Evolutionary conservation across 2,329 filamentous ascomycete species (phyloP).

Genomic region (Colletotrichum sp.): DNA sequence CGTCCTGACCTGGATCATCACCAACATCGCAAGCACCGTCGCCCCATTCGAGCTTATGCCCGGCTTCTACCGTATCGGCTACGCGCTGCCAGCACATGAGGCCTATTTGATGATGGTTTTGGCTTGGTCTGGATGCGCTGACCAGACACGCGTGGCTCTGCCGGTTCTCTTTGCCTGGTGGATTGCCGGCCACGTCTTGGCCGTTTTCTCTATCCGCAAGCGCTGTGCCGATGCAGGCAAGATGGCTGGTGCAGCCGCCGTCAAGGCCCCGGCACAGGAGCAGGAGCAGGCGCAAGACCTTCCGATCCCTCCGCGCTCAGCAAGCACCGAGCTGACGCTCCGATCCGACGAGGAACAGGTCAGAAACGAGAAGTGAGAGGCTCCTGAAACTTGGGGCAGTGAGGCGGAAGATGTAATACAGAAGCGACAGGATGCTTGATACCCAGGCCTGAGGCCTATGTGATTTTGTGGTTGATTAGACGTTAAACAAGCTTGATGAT

Average conservation of each 20-base stretch:
- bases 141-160: constrained; percentile 40
- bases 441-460: background rate
- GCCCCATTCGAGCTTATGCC: constrained; percentile 41
- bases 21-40: constrained; percentile 41
- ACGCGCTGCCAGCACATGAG: constrained; percentile 39
- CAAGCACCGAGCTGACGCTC: constrained; percentile 3
- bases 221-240: constrained; percentile 5
- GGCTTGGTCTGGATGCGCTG: constrained; percentile 48
- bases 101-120: constrained; percentile 40
- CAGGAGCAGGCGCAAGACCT: background rate
- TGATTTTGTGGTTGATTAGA: background rate
- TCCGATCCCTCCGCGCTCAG: background rate
- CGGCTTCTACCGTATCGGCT: constrained; percentile 44
- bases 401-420: background rate
- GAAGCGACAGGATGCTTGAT: background rate
- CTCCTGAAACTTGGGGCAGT: too few relatives aligned
- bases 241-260: background rate
- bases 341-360: background rate
- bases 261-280: background rate
- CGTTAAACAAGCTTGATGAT: background rate
- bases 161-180: constrained; percentile 48
- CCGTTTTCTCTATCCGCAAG: constrained; percentile 29
- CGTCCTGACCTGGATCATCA: constrained; percentile 45
- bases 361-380: background rate
- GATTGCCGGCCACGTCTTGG: constrained; percentile 29